Evolutionary conservation across 2,329 filamentous ascomycete species (phyloP).

Genomic region (Alternaria longipes): DNA sequence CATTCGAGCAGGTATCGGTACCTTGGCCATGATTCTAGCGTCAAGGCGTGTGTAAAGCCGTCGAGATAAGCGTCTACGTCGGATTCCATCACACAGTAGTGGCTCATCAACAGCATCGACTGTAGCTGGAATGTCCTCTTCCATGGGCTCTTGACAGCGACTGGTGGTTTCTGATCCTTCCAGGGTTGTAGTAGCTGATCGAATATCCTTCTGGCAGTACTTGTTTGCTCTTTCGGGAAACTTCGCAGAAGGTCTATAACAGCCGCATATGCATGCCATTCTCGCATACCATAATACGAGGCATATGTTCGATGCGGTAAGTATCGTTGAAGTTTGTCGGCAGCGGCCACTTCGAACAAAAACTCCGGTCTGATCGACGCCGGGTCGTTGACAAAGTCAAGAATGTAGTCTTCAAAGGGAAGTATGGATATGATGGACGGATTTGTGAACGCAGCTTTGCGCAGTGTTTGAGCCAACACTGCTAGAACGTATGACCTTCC

Average conservation of each 20-base stretch:
- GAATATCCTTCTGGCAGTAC: constrained; percentile 42
- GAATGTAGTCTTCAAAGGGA: constrained; percentile 52
- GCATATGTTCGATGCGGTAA: constrained; percentile 49
- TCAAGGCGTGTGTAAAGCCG: constrained; percentile 52
- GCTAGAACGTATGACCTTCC: constrained; percentile 49
- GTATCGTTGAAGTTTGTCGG: constrained; percentile 43
- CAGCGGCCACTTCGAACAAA: constrained; percentile 55
- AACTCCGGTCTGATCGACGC: constrained; percentile 56
- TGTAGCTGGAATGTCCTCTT: constrained; percentile 61
- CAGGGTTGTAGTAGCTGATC: constrained; percentile 54
- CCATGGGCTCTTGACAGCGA: constrained; percentile 58
- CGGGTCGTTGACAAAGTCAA: constrained; percentile 52
- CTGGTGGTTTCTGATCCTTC: constrained; percentile 54
- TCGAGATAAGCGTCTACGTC: constrained; percentile 48
- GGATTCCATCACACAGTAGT: constrained; percentile 44
- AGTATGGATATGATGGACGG: constrained; percentile 45
- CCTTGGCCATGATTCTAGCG: constrained; percentile 58
- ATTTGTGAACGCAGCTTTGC: constrained; percentile 38
- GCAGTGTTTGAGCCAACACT: constrained; percentile 40
- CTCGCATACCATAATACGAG: constrained; percentile 56
- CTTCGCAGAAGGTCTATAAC: constrained; percentile 57
- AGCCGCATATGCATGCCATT: constrained; percentile 56
- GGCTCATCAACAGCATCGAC: constrained; percentile 55
- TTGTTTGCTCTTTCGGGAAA: constrained; percentile 40
- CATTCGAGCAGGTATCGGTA: constrained; percentile 60